Evolutionary conservation across 257 asterid species (phyloP).

Genomic region (Handroanthus guayacan): DNA sequence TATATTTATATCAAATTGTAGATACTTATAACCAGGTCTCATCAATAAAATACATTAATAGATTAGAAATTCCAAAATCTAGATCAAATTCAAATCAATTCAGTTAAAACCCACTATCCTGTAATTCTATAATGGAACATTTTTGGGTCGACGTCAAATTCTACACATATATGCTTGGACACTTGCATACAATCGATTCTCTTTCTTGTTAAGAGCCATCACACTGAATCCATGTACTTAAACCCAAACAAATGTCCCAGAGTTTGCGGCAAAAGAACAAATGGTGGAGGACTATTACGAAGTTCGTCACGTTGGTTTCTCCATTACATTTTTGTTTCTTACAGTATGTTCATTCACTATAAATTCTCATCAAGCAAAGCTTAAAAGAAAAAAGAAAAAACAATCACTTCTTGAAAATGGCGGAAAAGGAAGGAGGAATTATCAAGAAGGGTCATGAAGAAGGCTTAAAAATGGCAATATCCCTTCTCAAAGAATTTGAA

Average conservation of each 20-base stretch:
- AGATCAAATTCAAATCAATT: too few relatives aligned
- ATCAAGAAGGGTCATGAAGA: slow-evolving; percentile 59
- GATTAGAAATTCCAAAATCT: too few relatives aligned
- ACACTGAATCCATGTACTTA: slow-evolving; percentile 2
- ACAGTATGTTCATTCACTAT: slow-evolving; percentile 30
- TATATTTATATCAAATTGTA: too few relatives aligned
- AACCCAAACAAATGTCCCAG: background rate
- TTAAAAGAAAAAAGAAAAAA: slow-evolving; percentile 8
- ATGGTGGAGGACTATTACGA: slow-evolving; percentile 37
- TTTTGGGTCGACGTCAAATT: background rate
- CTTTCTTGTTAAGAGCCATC: background rate
- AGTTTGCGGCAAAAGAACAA: background rate
- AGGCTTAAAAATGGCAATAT: slow-evolving; percentile 50
- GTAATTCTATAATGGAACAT: too few relatives aligned
- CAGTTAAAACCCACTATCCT: too few relatives aligned
- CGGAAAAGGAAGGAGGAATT: slow-evolving; percentile 60
- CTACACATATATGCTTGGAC: background rate
- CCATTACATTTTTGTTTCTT: slow-evolving; percentile 44
- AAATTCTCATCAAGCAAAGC: slow-evolving; percentile 30
- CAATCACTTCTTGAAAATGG: slow-evolving; percentile 39
- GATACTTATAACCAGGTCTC: too few relatives aligned
- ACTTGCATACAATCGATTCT: background rate
- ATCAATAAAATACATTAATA: too few relatives aligned
- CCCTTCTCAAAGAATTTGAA: slow-evolving; percentile 55
- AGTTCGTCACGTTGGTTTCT: slow-evolving; percentile 46